Conservation (phyloP, 192 early-diverging fungal species). For the Gonapodya prolifera region DNA sequence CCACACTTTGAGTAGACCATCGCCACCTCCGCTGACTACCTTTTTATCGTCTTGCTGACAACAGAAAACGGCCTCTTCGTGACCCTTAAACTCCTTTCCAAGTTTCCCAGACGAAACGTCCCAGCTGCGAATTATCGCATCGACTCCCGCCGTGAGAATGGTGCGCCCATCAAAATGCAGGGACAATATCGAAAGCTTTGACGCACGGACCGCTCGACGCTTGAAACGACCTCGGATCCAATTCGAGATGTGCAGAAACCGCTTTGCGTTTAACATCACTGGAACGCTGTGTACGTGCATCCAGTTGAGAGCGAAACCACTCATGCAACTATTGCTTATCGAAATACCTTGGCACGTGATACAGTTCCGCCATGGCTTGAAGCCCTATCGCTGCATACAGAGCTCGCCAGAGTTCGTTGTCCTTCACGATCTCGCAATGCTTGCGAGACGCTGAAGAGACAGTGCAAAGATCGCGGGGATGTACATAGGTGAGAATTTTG, state of each 20-base stretch:
- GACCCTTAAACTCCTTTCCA: slow-evolving; percentile 12
- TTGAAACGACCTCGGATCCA: slow-evolving; percentile 18
- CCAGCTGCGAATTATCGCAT: slow-evolving; percentile 12
- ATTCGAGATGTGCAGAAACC: slow-evolving; percentile 10
- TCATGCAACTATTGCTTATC: too few species aligned
- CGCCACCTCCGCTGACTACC: slow-evolving; percentile 12
- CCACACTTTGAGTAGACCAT: slow-evolving; percentile 15
- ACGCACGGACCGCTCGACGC: slow-evolving; percentile 12
- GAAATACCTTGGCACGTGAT: slow-evolving; percentile 2
- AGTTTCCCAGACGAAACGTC: slow-evolving; percentile 8
- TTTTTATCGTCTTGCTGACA: slow-evolving; percentile 14
- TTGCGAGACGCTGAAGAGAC: slow-evolving; percentile 9
- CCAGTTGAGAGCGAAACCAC: too few species aligned
- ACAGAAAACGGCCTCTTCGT: slow-evolving; percentile 13
- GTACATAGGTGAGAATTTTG: slow-evolving; percentile 13
- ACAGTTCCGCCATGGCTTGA: slow-evolving; percentile 12
- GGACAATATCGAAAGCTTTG: slow-evolving; percentile 11
- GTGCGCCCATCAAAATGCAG: slow-evolving; percentile 15
- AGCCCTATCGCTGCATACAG: slow-evolving; percentile 21
- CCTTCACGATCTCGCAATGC: neutral
- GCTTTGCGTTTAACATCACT: slow-evolving; percentile 15
- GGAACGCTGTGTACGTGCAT: neutral
- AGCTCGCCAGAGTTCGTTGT: slow-evolving; percentile 12
- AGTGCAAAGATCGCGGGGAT: slow-evolving; percentile 20
- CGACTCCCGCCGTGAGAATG: slow-evolving; percentile 15